These are phyloP conservation scores for Erysimum cheiri DNA, from an alignment of 441 rosid genomes.

Conservation along the genomic window DNA sequence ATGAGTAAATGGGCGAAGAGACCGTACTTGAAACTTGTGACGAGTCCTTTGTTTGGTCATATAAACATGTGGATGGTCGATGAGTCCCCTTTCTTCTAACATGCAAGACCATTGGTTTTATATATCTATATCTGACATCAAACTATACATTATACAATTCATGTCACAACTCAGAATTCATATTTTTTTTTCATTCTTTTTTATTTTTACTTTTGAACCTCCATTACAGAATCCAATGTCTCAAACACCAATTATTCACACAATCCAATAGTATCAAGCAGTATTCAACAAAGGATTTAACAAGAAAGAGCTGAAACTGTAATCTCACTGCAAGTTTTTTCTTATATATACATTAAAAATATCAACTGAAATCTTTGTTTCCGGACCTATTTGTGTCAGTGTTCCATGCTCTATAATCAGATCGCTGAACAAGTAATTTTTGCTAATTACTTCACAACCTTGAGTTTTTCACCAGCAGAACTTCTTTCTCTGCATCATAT, in stretches of 20 bases:
- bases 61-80: slow-evolving; percentile 38
- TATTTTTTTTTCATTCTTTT: background rate
- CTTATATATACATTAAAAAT: slow-evolving; percentile 28
- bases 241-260: slow-evolving; percentile 33
- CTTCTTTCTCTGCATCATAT: slow-evolving; percentile 61
- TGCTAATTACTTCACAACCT: slow-evolving; percentile 11
- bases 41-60: slow-evolving; percentile 38
- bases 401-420: slow-evolving; percentile 17
- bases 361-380: slow-evolving; percentile 15
- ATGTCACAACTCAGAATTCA: slow-evolving; percentile 8
- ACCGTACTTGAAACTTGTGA: slow-evolving; percentile 24
- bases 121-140: slow-evolving; percentile 1
- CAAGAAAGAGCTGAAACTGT: background rate
- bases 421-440: background rate
- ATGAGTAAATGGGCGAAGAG: slow-evolving; percentile 3
- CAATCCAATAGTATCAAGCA: slow-evolving; percentile 7
- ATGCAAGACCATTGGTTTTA: slow-evolving; percentile 26
- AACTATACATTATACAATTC: slow-evolving; percentile 33
- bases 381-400: slow-evolving; percentile 15
- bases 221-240: slow-evolving; percentile 33
- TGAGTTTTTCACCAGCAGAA: slow-evolving; percentile 62
- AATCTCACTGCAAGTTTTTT: slow-evolving; percentile 21
- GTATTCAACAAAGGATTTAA: slow-evolving; percentile 18
- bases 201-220: slow-evolving; percentile 5
- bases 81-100: slow-evolving; percentile 34